Conservation (phyloP, 495 filamentous ascomycete species). For the Tricharina praecox region DNA sequence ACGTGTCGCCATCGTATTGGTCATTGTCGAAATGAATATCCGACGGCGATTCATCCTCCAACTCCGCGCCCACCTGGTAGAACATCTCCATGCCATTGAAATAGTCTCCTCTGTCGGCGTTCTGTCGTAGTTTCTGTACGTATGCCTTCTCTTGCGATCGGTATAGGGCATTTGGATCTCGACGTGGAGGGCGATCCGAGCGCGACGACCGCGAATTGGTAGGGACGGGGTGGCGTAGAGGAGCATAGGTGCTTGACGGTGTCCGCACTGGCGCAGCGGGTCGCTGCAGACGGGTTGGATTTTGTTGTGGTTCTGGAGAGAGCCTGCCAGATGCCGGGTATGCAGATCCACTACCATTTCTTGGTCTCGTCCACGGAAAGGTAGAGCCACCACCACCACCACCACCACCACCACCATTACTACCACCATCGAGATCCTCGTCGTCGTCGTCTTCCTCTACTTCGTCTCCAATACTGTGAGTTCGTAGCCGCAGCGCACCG, state of each 20-base stretch:
- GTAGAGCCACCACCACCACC: slow-evolving; percentile 11
- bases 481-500: slow-evolving; percentile 1
- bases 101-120: slow-evolving; percentile 55
- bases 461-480: slow-evolving; percentile 21
- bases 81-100: slow-evolving; percentile 40
- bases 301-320: slow-evolving; percentile 22
- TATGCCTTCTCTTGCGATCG: slow-evolving; percentile 68
- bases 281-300: slow-evolving; percentile 34
- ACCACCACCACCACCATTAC: neutral
- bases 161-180: slow-evolving; percentile 65
- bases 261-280: slow-evolving; percentile 45
- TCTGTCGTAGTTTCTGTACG: slow-evolving; percentile 57
- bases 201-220: slow-evolving; percentile 31
- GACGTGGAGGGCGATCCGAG: slow-evolving; percentile 36
- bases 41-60: slow-evolving; percentile 79
- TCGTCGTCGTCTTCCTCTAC: slow-evolving; percentile 11
- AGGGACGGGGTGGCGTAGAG: slow-evolving; percentile 49
- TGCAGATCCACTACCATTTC: slow-evolving; percentile 13
- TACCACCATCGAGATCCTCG: neutral
- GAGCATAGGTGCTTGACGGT: slow-evolving; percentile 59
- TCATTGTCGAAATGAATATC: slow-evolving; percentile 65
- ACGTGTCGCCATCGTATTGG: slow-evolving; percentile 76
- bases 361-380: slow-evolving; percentile 16
- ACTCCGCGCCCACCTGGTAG: slow-evolving; percentile 60
- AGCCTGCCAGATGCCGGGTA: slow-evolving; percentile 22